Evolutionary conservation across 805 yeast species (phyloP), one percentile per base, ranked within the genome.

Genomic region (Candida hungchunana): DNA sequence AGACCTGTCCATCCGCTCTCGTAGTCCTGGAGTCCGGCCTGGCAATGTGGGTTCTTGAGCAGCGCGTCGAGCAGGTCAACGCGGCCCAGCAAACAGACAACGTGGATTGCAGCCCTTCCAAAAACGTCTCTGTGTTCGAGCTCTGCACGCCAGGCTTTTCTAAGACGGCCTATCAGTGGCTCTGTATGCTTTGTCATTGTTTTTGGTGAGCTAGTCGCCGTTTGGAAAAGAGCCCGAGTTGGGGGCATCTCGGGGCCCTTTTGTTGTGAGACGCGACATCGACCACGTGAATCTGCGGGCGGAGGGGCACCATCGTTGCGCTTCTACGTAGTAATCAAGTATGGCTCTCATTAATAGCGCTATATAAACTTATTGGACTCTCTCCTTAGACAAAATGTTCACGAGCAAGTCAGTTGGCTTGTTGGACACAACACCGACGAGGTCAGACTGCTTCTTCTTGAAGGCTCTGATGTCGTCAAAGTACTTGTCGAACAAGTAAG

Each of bases 401-500:
- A 76, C 79, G 45, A 78, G 63, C 50, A 78, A 66, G 38, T 59
- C 67, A 37, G 57, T 59, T 36, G 75, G 72, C 42, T 64, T 62
- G 52, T 65, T 65, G 32, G 52, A 47, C 23, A 56, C 55, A 31
- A 52, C 67, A 40, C 66, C 64, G 34, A 69, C 69, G 36, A 68
- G 57, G 39, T 71, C 62, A 28, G 54, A 55, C 51, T 63, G 63
- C 36, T 61, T 55, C 34, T 57, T 59, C 56, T 69, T 73, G 70
- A 75, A 87, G 31, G 63, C 64, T 31, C 66, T 70, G 46, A 93
- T 80, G 54, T 81, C 71, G 25, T 68, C 74, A 52, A 93, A 79
- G 65, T 85, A 93, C 62, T 79, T 86, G 69, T 93, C 97, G 52
- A 93, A 93, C 62, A 93, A 69, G 65, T 78, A 86, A 3, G 87